A percentile compares a stretch with the other conserved stretches of the same genome.
phyloP scores from a whole-genome alignment of 345 rosid species.

The Pseudoturritis turrita region DNA sequence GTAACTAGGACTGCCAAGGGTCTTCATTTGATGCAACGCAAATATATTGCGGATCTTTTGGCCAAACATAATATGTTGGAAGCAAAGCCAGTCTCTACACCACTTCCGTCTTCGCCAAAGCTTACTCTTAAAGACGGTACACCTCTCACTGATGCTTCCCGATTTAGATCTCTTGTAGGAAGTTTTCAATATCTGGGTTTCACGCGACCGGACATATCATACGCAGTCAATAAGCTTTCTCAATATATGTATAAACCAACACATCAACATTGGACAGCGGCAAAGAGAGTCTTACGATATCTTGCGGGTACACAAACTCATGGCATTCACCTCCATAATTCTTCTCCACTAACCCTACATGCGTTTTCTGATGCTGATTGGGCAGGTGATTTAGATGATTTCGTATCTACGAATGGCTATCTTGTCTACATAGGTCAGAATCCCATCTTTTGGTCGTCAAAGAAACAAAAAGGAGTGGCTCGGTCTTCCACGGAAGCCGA shows the following conservation, averaged over 20 bases:
- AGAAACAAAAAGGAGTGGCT: not conserved
- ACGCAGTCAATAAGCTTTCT: not conserved
- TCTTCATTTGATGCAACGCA: not conserved
- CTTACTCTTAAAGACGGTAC: not conserved
- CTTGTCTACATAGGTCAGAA: no score
- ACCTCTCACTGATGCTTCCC: no score
- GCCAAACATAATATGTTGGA: not conserved
- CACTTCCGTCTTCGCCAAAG: fast-evolving
- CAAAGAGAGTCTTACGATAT: fast-evolving
- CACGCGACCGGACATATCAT: not conserved
- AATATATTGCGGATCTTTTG: not conserved
- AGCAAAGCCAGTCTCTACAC: not conserved
- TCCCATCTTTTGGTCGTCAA: not conserved
- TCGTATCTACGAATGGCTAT: not conserved
- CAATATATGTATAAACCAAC: not conserved
- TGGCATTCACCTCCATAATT: not conserved
- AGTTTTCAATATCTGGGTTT: not conserved
- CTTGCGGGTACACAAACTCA: fast-evolving
- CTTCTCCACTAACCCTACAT: not conserved
- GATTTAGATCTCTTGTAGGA: no score
- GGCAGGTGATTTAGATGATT: not conserved
- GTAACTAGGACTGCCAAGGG: no score
- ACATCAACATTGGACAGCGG: not conserved
- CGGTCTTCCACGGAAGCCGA: not conserved
- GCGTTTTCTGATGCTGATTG: not conserved